A percentile compares a stretch with the other conserved stretches of the same genome.
Evolutionary conservation across 768 basidiomycete genomes (phyloP).

Genomic region (Amanita thiersii): DNA sequence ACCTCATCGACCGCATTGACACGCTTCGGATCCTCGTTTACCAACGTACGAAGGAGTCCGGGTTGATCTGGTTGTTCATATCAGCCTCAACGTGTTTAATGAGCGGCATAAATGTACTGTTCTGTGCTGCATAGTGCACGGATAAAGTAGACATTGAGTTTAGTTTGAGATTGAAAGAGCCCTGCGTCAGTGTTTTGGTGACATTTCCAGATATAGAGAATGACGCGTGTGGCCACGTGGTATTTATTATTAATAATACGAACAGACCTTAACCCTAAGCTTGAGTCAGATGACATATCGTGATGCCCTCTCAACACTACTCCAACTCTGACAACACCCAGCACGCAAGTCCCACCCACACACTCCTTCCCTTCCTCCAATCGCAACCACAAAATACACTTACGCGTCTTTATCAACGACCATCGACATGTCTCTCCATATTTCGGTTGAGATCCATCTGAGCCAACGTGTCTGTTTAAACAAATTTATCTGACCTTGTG

Average conservation of each 20-base stretch:
- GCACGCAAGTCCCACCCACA: slow-evolving; percentile 37
- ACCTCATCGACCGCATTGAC: slow-evolving; percentile 61
- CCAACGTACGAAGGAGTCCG: slow-evolving; percentile 57
- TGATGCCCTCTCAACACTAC: slow-evolving; percentile 21
- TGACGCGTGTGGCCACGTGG: slow-evolving; percentile 16
- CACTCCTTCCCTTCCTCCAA: slow-evolving; percentile 72
- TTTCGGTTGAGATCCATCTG: slow-evolving; percentile 52
- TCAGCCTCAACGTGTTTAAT: slow-evolving; percentile 5
- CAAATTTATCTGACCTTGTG: slow-evolving; percentile 15
- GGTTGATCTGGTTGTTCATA: slow-evolving; percentile 46
- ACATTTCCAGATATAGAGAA: too few relatives aligned
- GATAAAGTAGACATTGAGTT: slow-evolving; percentile 41
- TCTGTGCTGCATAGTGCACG: slow-evolving; percentile 63
- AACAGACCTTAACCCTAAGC: slow-evolving; percentile 5
- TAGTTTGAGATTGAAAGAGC: too few relatives aligned
- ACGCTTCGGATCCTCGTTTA: slow-evolving; percentile 52
- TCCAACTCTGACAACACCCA: slow-evolving; percentile 18
- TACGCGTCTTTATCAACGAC: slow-evolving; percentile 72
- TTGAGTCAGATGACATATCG: slow-evolving; percentile 1
- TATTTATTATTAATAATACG: slow-evolving; percentile 12
- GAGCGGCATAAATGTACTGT: slow-evolving; percentile 31
- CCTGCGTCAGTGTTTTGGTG: neutral
- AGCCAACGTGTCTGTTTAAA: neutral
- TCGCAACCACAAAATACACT: slow-evolving; percentile 73
- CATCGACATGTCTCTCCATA: slow-evolving; percentile 85